These are phyloP conservation scores for Pyrus hybrid DNA, from an alignment of 331 rosid genomes.

Conservation along the genomic window DNA sequence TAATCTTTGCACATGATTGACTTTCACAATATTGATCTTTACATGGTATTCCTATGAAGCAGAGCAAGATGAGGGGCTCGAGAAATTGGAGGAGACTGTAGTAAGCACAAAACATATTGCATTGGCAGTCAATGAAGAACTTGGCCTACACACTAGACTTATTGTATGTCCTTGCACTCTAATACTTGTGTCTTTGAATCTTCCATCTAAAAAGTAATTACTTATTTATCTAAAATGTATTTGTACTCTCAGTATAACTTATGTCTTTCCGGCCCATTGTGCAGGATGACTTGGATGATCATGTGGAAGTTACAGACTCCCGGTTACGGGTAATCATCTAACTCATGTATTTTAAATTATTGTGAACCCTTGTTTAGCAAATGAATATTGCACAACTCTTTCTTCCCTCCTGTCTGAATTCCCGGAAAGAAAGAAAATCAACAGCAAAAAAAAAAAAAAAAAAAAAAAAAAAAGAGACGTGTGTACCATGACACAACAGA, in stretches of 20 bases:
- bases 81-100: conserved; percentile 86
- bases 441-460: no score
- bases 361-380: background rate
- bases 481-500: background rate
- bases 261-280: conserved; percentile 5
- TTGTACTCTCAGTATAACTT: background rate
- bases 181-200: conserved; percentile 5
- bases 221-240: background rate
- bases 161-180: conserved; percentile 42
- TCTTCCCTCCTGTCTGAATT: no score
- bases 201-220: background rate
- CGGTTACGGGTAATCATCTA: conserved; percentile 64
- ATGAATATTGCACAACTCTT: background rate
- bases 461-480: background rate
- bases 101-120: conserved; percentile 96
- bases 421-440: no score
- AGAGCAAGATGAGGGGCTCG: conserved; percentile 98
- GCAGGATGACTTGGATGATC: conserved; percentile 96
- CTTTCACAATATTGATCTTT: conserved; percentile 18
- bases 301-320: conserved; percentile 84
- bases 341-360: background rate
- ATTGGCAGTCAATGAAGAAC: conserved; percentile 95
- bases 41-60: conserved; percentile 24
- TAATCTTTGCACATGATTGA: background rate
- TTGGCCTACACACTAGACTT: conserved; percentile 80